Percentiles rank a stretch among this genome's conserved stretches.
These are phyloP conservation scores for Hysterium pulicare DNA, from an alignment of 2,329 filamentous ascomycete genomes.

Conservation along the genomic window DNA sequence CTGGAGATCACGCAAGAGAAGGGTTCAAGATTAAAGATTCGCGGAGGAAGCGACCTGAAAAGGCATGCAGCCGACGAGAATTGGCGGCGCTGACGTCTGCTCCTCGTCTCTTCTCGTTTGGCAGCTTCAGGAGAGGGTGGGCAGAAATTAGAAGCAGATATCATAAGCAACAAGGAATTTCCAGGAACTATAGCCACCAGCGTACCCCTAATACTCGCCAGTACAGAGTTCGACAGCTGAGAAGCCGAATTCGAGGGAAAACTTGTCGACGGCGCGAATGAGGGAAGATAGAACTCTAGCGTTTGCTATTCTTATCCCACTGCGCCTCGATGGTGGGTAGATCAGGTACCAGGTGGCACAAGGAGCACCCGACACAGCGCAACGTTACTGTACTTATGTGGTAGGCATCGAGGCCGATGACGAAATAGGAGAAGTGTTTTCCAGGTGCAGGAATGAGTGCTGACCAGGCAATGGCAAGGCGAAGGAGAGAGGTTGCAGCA, in stretches of 20 bases:
- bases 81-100: not conserved
- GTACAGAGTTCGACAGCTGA: constrained; percentile 11
- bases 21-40: not conserved
- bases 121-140: not conserved
- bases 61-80: not conserved
- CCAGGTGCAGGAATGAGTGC: constrained; percentile 7
- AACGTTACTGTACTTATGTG: constrained; percentile 15
- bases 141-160: constrained; percentile 19
- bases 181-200: constrained; percentile 9
- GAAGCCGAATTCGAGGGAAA: constrained; percentile 10
- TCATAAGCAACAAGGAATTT: constrained; percentile 11
- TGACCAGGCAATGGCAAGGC: not conserved
- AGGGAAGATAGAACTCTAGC: constrained; percentile 17
- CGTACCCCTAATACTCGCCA: constrained; percentile 3
- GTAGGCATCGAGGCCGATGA: constrained; percentile 19
- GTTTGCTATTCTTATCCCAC: constrained; percentile 33
- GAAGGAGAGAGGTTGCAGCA: not conserved
- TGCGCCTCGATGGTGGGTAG: constrained; percentile 30
- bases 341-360: constrained; percentile 24
- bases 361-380: constrained; percentile 14
- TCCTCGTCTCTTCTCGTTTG: not conserved
- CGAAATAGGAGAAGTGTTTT: constrained; percentile 23
- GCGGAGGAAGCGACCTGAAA: not conserved
- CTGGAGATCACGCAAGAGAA: not conserved
- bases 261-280: constrained; percentile 7